These are phyloP conservation scores for Glycine tomentella DNA, from an alignment of 306 rosid genomes.

Conservation along the genomic window DNA sequence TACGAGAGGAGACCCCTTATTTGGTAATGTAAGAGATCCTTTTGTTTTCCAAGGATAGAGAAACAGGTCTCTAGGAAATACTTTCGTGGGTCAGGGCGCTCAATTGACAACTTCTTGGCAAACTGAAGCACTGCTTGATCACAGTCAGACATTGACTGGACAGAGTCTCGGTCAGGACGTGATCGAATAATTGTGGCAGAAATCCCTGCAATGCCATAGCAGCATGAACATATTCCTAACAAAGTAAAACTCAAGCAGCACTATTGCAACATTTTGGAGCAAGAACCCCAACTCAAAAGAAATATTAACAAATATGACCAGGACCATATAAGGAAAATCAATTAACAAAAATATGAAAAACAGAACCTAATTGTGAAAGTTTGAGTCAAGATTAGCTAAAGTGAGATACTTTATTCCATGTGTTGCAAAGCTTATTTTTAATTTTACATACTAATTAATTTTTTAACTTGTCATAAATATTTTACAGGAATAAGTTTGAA, in stretches of 20 bases:
- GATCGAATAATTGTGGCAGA: slow-evolving; percentile 58
- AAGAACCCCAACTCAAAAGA: slow-evolving; percentile 43
- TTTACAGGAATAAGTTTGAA: not conserved
- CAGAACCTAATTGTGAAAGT: not conserved
- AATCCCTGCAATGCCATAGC: slow-evolving; percentile 59
- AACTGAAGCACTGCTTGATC: slow-evolving; percentile 66
- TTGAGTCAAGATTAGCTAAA: not conserved
- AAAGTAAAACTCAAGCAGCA: slow-evolving; percentile 39
- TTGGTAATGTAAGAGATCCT: not conserved
- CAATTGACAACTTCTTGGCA: slow-evolving; percentile 79
- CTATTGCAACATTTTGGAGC: slow-evolving; percentile 46
- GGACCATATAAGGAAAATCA: not conserved
- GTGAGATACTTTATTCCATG: not conserved
- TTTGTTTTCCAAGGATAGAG: slow-evolving; percentile 18
- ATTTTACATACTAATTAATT: not conserved
- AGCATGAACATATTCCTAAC: slow-evolving; percentile 38
- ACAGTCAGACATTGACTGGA: slow-evolving; percentile 64
- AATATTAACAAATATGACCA: slow-evolving; percentile 38
- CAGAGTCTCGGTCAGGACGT: slow-evolving; percentile 62
- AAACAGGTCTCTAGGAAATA: slow-evolving; percentile 47
- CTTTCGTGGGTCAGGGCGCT: slow-evolving; percentile 82
- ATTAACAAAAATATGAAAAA: slow-evolving; percentile 4
- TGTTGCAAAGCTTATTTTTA: not conserved
- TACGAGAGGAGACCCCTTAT: not conserved
- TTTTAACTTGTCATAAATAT: not conserved